Base-by-base conservation (phyloP, 2,329 filamentous ascomycete species). In the Penicillium olsonii region DNA sequence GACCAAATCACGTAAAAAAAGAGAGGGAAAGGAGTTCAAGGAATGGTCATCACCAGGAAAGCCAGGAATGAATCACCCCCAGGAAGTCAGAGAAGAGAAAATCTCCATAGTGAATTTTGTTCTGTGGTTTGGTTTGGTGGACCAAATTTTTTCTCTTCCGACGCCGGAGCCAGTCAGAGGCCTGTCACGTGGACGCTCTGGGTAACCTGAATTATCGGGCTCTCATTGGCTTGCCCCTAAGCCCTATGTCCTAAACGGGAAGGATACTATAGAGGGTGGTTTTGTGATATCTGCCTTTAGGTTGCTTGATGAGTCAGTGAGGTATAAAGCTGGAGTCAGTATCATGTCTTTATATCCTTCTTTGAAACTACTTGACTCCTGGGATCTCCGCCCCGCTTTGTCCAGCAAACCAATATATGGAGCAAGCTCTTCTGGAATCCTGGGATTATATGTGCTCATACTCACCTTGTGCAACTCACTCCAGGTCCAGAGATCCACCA, bases 21-120 rank as follows among this genome's bases (percentile, higher is more conserved):
- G 43, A 24, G 42, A 51, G 35, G 39, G 35, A 37, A 43, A 50
- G 48, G 50, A 50, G 20, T 37, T 49, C 18, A 49, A 40, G 54
- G 51, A 60, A 62, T 52, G 53, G 53, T 62, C 53, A 61, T 45
- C 50, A 47, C 27, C 46, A 52, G 24, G 42, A 48, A 48, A 24
- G 45, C 27, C 46, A 52, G 24, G 42, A 48, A 48, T 31, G 45
- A 48, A 48, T 37, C 37, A 40, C 45, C 31, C 50, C 56, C 56
- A 53, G 50, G 44, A 50, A 48, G 54, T 50, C 50, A 50, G 48
- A 50, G 43, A 53, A 51, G 47, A 50, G 46, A 59, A 57, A 53
- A 39, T 53, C 48, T 54, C 48, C 50, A 51, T 55, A 40, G 52
- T 50, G 48, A 44, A 37, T 31, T 52, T 54, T 50, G 39, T 44